A percentile compares a stretch with the other conserved stretches of the same genome.
phyloP scores from a whole-genome alignment of 1,284 basidiomycete species.

The Marasmius tenuissimus region DNA sequence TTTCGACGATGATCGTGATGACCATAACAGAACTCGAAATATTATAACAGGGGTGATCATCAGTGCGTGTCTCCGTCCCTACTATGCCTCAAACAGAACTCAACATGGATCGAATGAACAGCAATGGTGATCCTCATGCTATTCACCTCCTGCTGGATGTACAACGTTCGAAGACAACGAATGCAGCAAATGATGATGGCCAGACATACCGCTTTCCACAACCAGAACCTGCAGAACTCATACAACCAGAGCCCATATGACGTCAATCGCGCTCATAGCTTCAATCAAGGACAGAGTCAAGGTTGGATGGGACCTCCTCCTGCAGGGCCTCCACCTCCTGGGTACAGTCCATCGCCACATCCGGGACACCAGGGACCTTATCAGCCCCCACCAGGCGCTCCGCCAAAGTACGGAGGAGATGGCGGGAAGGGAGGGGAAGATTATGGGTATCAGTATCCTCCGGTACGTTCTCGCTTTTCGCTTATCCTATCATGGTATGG shows the following conservation, averaged over 20 bases:
- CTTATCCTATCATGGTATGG: not conserved
- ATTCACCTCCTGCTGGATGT: not conserved
- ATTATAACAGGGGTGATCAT: not conserved
- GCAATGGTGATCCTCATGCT: not conserved
- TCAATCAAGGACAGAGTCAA: not conserved
- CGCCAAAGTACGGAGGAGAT: not conserved
- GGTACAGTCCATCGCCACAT: not conserved
- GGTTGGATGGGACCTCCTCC: slow-evolving; percentile 1
- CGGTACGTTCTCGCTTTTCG: not conserved
- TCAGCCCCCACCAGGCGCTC: not conserved
- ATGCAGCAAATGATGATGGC: not conserved
- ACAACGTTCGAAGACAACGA: not conserved
- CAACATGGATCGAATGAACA: not conserved
- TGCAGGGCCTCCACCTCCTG: not conserved
- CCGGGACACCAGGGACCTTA: not conserved
- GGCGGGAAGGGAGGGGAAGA: not conserved
- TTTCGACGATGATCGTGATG: not conserved
- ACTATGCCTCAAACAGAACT: not conserved
- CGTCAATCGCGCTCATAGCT: not conserved
- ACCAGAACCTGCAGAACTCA: not conserved
- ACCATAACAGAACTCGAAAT: not conserved
- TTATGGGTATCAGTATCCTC: not conserved
- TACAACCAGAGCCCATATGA: not conserved
- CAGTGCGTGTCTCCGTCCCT: not conserved
- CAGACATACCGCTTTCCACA: not conserved